A percentile compares a stretch with the other conserved stretches of the same genome.
Conservation (phyloP, 768 basidiomycete species). For the Kondoa subrosea region DNA sequence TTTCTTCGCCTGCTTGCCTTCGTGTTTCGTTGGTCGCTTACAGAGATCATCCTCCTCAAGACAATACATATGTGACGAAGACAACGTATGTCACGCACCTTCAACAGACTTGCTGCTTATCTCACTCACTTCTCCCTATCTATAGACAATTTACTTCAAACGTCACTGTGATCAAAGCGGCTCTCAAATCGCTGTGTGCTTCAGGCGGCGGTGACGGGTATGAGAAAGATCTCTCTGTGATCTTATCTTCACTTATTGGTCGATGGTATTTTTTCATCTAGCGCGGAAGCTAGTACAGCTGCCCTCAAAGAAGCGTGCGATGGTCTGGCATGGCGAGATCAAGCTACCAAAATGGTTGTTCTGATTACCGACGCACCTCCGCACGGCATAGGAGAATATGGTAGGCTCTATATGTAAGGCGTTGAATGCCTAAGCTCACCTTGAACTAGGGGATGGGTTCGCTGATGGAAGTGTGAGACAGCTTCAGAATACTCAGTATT, state of each 20-base stretch:
- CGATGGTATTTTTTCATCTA: neutral
- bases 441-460: conserved; percentile 73
- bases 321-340: conserved; percentile 66
- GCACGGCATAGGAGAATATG: conserved; percentile 50
- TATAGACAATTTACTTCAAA: conserved; percentile 87
- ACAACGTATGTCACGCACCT: too few relatives aligned
- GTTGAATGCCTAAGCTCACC: conserved; percentile 29
- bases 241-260: conserved; percentile 4
- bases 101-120: too few relatives aligned
- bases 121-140: too few relatives aligned
- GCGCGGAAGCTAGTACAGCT: conserved; percentile 94
- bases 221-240: neutral
- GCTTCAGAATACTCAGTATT: neutral
- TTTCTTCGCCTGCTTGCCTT: conserved; percentile 71
- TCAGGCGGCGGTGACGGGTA: conserved; percentile 51
- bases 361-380: conserved; percentile 69
- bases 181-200: conserved; percentile 68
- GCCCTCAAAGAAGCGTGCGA: conserved; percentile 63
- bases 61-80: conserved; percentile 63
- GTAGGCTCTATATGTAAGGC: neutral
- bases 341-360: conserved; percentile 87
- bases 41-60: conserved; percentile 33
- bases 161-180: conserved; percentile 65
- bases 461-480: conserved; percentile 41
- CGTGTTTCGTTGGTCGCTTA: conserved; percentile 82